phyloP scores from a whole-genome alignment of 208 protist species.

The Acanthamoeba triangularis region DNA sequence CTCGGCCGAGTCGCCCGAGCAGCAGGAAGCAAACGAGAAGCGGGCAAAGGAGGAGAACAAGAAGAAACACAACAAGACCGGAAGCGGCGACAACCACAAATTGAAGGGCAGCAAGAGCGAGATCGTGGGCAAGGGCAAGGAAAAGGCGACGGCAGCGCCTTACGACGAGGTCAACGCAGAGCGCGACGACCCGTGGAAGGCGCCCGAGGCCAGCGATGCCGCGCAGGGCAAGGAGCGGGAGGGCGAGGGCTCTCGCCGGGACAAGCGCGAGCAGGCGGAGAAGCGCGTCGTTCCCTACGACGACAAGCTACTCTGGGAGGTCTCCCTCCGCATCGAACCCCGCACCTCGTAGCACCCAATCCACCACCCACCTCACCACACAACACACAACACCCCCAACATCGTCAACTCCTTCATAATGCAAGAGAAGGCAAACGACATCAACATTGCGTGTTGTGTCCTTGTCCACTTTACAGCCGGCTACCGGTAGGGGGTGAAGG shows the following conservation, averaged over 20 bases:
- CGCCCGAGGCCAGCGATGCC: not conserved
- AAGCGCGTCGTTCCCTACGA: not conserved
- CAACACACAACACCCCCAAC: too few relatives aligned
- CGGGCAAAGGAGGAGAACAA: not conserved
- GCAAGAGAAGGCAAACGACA: too few relatives aligned
- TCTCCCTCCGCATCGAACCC: not conserved
- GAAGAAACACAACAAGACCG: not conserved
- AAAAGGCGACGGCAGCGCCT: not conserved
- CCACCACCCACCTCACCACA: too few relatives aligned
- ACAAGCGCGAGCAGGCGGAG: not conserved
- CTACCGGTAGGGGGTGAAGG: too few relatives aligned
- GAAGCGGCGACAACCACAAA: not conserved
- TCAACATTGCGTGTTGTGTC: too few relatives aligned
- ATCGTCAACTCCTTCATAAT: too few relatives aligned
- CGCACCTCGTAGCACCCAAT: not conserved
- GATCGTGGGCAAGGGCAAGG: not conserved
- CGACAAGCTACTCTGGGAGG: constrained; percentile 9
- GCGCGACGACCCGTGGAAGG: too few relatives aligned
- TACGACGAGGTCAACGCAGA: not conserved
- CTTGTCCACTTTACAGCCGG: too few relatives aligned
- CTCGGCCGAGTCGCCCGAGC: not conserved
- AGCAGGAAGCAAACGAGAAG: too few relatives aligned
- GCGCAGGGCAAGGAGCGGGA: not conserved
- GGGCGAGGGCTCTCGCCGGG: not conserved
- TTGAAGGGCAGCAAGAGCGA: not conserved